Percentiles rank a stretch among this genome's conserved stretches.
These are phyloP conservation scores for Kwoniella shandongensis DNA, from an alignment of 768 basidiomycete species.

Conservation along the genomic window DNA sequence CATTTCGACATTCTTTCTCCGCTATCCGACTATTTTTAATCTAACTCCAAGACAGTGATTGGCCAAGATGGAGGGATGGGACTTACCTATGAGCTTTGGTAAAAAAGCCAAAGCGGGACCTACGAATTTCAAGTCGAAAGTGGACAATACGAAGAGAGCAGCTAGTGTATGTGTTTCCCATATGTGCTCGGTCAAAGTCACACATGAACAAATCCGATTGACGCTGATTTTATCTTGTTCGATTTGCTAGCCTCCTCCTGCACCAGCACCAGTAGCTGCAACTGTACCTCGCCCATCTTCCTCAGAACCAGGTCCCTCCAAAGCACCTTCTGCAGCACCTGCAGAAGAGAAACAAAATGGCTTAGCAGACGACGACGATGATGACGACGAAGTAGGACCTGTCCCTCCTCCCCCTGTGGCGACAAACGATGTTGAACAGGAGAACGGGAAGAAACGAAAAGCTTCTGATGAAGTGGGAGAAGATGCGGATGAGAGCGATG, in stretches of 20 bases:
- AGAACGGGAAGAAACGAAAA: background rate
- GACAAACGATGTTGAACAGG: slow-evolving; percentile 1
- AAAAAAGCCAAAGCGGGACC: slow-evolving; percentile 51
- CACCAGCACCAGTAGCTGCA: background rate
- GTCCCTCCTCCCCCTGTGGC: slow-evolving; percentile 3
- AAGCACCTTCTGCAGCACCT: background rate
- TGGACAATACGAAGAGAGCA: slow-evolving; percentile 51
- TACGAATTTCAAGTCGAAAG: slow-evolving; percentile 39
- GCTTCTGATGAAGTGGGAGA: too few species aligned
- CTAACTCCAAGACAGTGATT: too few species aligned
- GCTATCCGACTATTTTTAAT: too few species aligned
- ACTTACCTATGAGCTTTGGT: slow-evolving; percentile 54
- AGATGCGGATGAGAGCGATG: slow-evolving; percentile 14
- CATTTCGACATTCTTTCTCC: too few species aligned
- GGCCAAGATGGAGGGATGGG: slow-evolving; percentile 53
- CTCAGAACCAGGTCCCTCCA: slow-evolving; percentile 14
- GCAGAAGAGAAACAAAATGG: background rate
- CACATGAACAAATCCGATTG: background rate
- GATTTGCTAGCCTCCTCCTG: too few species aligned
- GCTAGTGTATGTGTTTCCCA: slow-evolving; percentile 15
- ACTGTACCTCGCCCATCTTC: background rate
- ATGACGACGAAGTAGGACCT: slow-evolving; percentile 21
- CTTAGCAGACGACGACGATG: slow-evolving; percentile 15
- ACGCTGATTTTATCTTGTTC: background rate
- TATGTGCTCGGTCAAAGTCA: background rate